Evolutionary conservation across 1,284 basidiomycete genomes (phyloP).

Genomic region (Rhodotorula sp.): DNA sequence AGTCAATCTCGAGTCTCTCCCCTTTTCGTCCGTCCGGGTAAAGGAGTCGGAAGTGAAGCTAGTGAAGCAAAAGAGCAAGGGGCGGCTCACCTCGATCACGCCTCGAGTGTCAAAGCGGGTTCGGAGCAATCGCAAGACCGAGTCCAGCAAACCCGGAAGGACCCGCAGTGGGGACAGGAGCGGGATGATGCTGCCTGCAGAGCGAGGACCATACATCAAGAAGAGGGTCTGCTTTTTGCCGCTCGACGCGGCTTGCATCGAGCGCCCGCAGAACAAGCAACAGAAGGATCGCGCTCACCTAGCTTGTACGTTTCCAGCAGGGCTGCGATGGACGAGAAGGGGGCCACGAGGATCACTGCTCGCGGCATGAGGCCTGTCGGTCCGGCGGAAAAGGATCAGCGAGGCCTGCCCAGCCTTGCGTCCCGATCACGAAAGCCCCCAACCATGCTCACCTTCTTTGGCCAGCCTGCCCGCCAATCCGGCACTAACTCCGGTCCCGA

Average conservation of each 20-base stretch:
- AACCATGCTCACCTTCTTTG: constrained; percentile 52
- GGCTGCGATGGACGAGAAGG: constrained; percentile 66
- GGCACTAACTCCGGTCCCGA: constrained; percentile 75
- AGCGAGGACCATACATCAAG: too few species aligned
- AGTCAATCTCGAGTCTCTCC: not conserved
- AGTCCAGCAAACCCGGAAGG: constrained; percentile 49
- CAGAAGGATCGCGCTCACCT: not conserved
- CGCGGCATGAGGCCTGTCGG: constrained; percentile 50
- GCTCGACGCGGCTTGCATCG: not conserved
- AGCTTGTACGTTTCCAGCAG: constrained; percentile 66
- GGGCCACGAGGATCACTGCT: constrained; percentile 70
- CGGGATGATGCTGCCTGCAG: constrained; percentile 57
- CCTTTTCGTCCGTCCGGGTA: too few species aligned
- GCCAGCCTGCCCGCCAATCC: constrained; percentile 62
- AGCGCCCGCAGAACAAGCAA: not conserved
- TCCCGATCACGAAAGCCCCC: not conserved
- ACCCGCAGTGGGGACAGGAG: constrained; percentile 69
- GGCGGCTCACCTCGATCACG: constrained; percentile 57
- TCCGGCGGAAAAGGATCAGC: too few species aligned
- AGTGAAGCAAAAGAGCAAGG: constrained; percentile 9
- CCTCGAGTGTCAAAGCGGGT: constrained; percentile 67
- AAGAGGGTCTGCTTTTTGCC: not conserved
- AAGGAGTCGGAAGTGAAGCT: too few species aligned
- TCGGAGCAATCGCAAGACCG: constrained; percentile 59
- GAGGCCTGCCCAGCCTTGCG: too few species aligned